These are phyloP conservation scores for Hanseniaspora thailandica DNA, from an alignment of 805 yeast genomes.

Conservation along the genomic window DNA sequence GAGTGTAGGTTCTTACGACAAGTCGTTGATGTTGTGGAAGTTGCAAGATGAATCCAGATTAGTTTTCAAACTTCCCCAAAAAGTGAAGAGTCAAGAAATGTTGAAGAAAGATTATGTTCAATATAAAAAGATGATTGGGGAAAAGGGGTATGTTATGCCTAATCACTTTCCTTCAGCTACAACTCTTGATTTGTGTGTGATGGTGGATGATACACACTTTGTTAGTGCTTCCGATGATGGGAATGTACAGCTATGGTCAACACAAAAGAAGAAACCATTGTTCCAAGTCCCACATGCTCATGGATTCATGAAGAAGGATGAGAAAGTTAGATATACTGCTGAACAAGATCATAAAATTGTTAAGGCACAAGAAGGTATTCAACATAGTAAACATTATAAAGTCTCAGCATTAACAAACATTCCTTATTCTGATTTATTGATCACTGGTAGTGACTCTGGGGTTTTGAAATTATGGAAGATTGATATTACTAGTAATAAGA, in stretches of 20 bases:
- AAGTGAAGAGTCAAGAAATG: slow-evolving; percentile 42
- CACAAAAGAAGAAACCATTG: slow-evolving; percentile 79
- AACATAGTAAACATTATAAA: slow-evolving; percentile 60
- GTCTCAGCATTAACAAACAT: slow-evolving; percentile 71
- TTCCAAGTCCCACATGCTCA: slow-evolving; percentile 61
- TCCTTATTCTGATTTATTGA: slow-evolving; percentile 73
- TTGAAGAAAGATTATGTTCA: slow-evolving; percentile 30
- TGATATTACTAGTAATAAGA: slow-evolving; percentile 49
- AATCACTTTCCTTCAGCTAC: slow-evolving; percentile 33
- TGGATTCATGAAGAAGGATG: slow-evolving; percentile 43
- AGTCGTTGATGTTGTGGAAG: slow-evolving; percentile 93
- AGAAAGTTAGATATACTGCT: slow-evolving; percentile 39
- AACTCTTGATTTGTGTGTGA: slow-evolving; percentile 77
- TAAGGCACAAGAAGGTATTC: slow-evolving; percentile 46
- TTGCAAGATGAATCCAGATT: slow-evolving; percentile 89
- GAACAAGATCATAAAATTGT: slow-evolving; percentile 32
- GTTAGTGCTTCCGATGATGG: slow-evolving; percentile 96
- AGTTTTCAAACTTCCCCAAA: slow-evolving; percentile 60
- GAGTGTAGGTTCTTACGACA: slow-evolving; percentile 89
- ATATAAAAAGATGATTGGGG: slow-evolving; percentile 23
- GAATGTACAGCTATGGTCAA: slow-evolving; percentile 76
- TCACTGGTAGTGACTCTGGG: slow-evolving; percentile 86
- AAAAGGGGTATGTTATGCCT: slow-evolving; percentile 16
- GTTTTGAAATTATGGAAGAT: slow-evolving; percentile 66
- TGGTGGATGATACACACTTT: slow-evolving; percentile 87